These are phyloP conservation scores for Suillus paluster DNA, from an alignment of 768 basidiomycete genomes.

Conservation along the genomic window DNA sequence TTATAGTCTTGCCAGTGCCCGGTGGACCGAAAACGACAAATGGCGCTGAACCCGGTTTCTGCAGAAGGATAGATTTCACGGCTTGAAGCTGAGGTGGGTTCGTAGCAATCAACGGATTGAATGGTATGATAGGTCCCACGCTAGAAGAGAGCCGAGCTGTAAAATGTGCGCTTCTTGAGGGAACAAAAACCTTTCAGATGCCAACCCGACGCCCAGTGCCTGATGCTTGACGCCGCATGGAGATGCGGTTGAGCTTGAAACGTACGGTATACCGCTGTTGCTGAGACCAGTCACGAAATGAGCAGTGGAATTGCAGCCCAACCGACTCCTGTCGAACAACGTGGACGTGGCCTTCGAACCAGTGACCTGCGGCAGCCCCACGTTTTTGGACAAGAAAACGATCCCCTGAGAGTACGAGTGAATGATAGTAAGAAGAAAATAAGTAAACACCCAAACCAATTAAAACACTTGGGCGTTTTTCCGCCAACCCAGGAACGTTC, in stretches of 20 bases:
- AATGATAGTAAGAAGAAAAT: conserved; percentile 9
- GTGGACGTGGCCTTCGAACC: conserved; percentile 52
- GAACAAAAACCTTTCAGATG: conserved; percentile 50
- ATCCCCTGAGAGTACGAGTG: conserved; percentile 27
- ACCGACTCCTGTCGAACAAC: conserved; percentile 46
- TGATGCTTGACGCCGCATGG: conserved; percentile 60
- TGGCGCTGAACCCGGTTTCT: conserved; percentile 50
- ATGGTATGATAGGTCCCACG: conserved; percentile 23
- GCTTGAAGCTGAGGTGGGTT: conserved; percentile 56
- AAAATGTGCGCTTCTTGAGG: conserved; percentile 32
- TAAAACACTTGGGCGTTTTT: conserved; percentile 64
- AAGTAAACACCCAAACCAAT: conserved; percentile 51
- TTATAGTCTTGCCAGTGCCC: conserved; percentile 72
- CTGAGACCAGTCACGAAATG: conserved; percentile 36
- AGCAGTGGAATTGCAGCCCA: conserved; percentile 48
- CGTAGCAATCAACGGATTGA: conserved; percentile 47
- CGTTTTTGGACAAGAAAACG: conserved; percentile 29
- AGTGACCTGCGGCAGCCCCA: conserved; percentile 21
- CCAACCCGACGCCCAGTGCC: conserved; percentile 45
- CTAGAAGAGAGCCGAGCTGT: neutral
- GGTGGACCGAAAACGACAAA: conserved; percentile 69
- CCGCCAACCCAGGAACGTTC: conserved; percentile 56
- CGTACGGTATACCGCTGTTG: conserved; percentile 50
- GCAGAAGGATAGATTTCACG: conserved; percentile 48
- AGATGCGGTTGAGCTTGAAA: conserved; percentile 60